Base-by-base conservation (phyloP, 2,329 filamentous ascomycete species). In the Aspergillus carbonarius region DNA sequence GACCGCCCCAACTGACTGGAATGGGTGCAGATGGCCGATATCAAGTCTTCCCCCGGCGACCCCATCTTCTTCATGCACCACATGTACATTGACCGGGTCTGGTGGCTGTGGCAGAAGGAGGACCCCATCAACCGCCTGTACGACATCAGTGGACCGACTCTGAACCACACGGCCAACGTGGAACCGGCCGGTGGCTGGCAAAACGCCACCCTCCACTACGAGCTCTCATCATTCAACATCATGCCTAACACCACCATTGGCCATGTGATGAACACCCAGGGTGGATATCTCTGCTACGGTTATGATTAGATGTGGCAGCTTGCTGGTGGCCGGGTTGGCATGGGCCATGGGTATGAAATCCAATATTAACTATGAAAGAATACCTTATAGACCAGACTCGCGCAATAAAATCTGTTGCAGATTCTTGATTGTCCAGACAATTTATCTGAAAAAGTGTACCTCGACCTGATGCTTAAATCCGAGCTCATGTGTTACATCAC, bases 51-150 rank as follows among this genome's bases (percentile, higher is more conserved):
- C 9, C 56, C 56, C 8, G 56, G 56, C 15, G 56, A 58, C 51
- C 56, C 56, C 5, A 35, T 55, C 4, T 58, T 58, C 51, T 58
- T 58, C 50, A 58, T 58, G 56, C 56, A 58, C 35, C 56, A 58
- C 25, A 49, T 48, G 34, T 58, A 58, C 34, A 54, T 58, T 17
- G 56, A 58, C 34, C 42, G 44, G 27, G 51, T 58, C 17, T 58
- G 56, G 56, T 58, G 51, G 42, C n/a, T 30, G 23, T 58, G 56
- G 56, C 56, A 58, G 50, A 54, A 50, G 34, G 23, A 30, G 1
- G 56, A 58, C 17, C 56, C 56, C n/a, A 18, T 42, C 25, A 55
- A 54, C 50, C 56, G 56, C 10, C 18, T 58, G 40, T 58, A 58
- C 35, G 50, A 58, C 32, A 58, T 58, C 25, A 58, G 56, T 0